Evolutionary conservation across 2,329 filamentous ascomycete genomes (phyloP).

Genomic region (Sarocladium strictum): DNA sequence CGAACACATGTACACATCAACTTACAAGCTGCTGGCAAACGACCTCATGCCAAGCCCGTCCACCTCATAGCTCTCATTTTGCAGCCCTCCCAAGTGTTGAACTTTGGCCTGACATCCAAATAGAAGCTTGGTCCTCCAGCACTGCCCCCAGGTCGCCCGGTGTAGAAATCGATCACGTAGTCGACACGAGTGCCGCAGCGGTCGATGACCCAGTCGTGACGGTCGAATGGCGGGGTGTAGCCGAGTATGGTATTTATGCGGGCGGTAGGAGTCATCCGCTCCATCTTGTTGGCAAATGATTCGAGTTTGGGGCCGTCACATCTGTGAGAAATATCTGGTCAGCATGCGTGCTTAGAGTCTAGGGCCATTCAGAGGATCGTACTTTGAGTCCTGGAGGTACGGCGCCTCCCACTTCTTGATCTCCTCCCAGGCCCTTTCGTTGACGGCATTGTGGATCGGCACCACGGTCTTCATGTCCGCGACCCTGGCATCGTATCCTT

Average conservation of each 20-base stretch:
- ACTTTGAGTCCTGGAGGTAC: conserved; percentile 52
- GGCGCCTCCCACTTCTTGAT: conserved; percentile 84
- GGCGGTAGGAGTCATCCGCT: conserved; percentile 72
- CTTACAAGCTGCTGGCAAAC: background rate
- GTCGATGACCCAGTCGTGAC: conserved; percentile 96
- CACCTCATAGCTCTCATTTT: conserved; percentile 56
- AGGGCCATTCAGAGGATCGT: conserved; percentile 17
- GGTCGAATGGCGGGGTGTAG: conserved; percentile 88
- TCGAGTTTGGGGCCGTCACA: conserved; percentile 75
- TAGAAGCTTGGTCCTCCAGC: conserved; percentile 49
- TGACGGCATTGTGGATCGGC: conserved; percentile 97
- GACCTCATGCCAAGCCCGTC: conserved; percentile 39
- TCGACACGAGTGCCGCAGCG: conserved; percentile 80
- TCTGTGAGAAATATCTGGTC: conserved; percentile 20
- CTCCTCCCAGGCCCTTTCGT: conserved; percentile 91
- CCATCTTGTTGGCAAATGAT: conserved; percentile 71
- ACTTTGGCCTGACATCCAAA: conserved; percentile 61
- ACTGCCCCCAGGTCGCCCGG: conserved; percentile 49
- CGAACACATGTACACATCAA: background rate
- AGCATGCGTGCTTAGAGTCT: conserved; percentile 8
- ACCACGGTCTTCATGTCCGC: conserved; percentile 87
- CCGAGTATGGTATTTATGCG: conserved; percentile 77
- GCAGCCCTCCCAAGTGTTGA: conserved; percentile 62
- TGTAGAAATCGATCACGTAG: conserved; percentile 98
- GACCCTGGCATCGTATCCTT: conserved; percentile 66